These are phyloP conservation scores for Amniculicola lignicola DNA, from an alignment of 495 filamentous ascomycete species.

Conservation along the genomic window DNA sequence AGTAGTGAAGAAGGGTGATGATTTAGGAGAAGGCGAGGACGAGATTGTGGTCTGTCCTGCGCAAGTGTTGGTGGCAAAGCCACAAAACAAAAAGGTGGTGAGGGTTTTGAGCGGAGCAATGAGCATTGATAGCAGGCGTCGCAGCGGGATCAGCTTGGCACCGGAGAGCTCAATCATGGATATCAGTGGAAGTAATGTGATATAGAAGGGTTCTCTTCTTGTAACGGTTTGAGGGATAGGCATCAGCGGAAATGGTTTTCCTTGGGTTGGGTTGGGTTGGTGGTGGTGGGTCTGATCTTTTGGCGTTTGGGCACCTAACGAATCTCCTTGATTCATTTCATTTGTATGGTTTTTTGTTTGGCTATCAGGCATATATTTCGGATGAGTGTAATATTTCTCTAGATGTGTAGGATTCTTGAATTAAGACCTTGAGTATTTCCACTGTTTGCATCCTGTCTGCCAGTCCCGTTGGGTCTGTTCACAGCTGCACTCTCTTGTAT, in stretches of 20 bases:
- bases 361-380: neutral
- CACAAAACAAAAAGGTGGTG: conserved; percentile 45
- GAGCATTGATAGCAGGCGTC: conserved; percentile 39
- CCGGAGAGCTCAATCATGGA: conserved; percentile 33
- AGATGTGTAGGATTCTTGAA: conserved; percentile 18
- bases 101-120: conserved; percentile 45
- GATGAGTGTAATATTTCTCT: neutral
- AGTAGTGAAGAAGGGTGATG: conserved; percentile 91
- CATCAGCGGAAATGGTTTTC: too few relatives aligned
- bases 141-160: conserved; percentile 34
- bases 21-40: conserved; percentile 76
- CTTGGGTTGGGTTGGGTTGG: neutral
- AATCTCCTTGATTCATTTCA: conserved; percentile 15
- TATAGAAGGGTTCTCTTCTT: conserved; percentile 17
- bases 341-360: conserved; percentile 4
- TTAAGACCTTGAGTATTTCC: too few relatives aligned
- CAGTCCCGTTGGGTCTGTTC: too few relatives aligned
- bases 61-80: conserved; percentile 72
- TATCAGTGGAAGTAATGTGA: conserved; percentile 28
- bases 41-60: conserved; percentile 92
- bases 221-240: too few relatives aligned
- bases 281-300: conserved; percentile 6
- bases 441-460: too few relatives aligned
- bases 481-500: too few relatives aligned
- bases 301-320: conserved; percentile 12